Evolutionary conservation across 140 eudicot species (phyloP).

Genomic region (Erigeron philadelphicus): DNA sequence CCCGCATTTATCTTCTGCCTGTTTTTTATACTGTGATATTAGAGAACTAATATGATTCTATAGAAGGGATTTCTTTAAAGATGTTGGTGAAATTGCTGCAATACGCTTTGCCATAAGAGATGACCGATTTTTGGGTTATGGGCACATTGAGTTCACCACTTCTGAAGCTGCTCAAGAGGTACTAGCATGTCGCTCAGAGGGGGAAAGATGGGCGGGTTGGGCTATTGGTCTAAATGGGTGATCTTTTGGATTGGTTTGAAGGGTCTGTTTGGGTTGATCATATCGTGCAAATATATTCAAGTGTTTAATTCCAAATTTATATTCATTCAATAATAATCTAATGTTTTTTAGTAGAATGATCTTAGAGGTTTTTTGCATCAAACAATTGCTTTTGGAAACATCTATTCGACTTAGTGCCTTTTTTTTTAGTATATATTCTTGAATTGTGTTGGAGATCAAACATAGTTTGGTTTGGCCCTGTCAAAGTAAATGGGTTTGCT

Average conservation of each 20-base stretch:
- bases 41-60: conserved; percentile 12
- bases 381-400: background rate
- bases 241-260: background rate
- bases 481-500: conserved; percentile 1
- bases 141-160: conserved; percentile 70
- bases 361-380: background rate
- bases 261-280: background rate
- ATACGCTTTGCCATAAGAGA: conserved; percentile 58
- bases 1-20: background rate
- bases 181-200: no score
- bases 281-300: background rate
- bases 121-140: conserved; percentile 62
- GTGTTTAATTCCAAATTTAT: background rate
- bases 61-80: conserved; percentile 70
- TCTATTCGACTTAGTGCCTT: background rate
- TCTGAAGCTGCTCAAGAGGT: conserved; percentile 56
- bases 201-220: background rate
- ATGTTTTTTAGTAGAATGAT: background rate
- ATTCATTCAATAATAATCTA: background rate
- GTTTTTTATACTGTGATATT: background rate
- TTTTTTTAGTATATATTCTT: background rate
- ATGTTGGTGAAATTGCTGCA: conserved; percentile 58
- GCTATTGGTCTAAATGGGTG: conserved; percentile 1
- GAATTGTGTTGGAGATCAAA: background rate
- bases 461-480: background rate